A percentile compares a stretch with the other conserved stretches of the same genome.
phyloP scores from a whole-genome alignment of 306 rosid genomes.

The Lablab purpureus region DNA sequence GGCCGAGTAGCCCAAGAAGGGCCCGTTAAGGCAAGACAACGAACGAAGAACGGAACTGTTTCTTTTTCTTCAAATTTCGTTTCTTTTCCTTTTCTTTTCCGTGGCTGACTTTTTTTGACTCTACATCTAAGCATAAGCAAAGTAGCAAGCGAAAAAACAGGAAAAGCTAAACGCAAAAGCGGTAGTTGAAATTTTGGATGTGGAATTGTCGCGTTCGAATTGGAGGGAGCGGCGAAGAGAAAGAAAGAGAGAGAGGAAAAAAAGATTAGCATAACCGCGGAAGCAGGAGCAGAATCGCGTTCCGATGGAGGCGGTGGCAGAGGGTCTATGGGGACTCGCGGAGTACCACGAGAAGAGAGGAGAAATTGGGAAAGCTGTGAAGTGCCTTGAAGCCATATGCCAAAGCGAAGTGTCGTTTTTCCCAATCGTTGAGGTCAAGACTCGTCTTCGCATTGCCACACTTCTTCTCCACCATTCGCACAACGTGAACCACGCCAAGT shows the following conservation, averaged over 20 bases:
- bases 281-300: background rate
- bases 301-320: constrained; percentile 86
- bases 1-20: background rate
- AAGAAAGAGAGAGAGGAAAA: background rate
- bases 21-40: background rate
- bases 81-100: background rate
- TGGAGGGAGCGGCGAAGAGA: background rate
- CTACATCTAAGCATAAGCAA: constrained; percentile 10
- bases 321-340: constrained; percentile 90
- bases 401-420: constrained; percentile 84
- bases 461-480: constrained; percentile 84
- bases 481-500: constrained; percentile 83
- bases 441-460: constrained; percentile 90
- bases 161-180: background rate
- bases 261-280: background rate
- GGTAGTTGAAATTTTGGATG: constrained; percentile 17
- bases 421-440: constrained; percentile 92
- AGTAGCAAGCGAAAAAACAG: background rate
- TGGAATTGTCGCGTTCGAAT: background rate
- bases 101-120: constrained; percentile 32
- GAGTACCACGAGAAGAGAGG: constrained; percentile 78
- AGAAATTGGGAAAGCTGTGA: constrained; percentile 78
- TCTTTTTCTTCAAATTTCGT: background rate
- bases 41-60: background rate
- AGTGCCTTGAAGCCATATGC: constrained; percentile 92